phyloP scores from a whole-genome alignment of 2,329 filamentous ascomycete genomes.

The Diaporthe vaccinii region DNA sequence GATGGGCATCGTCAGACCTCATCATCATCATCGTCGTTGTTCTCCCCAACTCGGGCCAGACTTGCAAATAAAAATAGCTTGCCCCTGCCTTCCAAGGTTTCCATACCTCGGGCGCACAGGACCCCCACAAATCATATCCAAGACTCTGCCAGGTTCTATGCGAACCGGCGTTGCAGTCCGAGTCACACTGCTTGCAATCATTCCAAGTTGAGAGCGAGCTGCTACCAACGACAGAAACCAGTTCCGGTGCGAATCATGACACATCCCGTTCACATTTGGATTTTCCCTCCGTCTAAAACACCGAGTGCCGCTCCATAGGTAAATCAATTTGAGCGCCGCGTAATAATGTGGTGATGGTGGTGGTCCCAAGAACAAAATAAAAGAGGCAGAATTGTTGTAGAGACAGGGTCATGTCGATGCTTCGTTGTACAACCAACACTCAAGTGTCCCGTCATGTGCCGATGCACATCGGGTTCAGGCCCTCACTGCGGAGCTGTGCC shows the following conservation, averaged over 20 bases:
- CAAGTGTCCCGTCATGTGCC: not conserved
- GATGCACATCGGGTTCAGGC: no score
- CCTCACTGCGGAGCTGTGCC: conserved; percentile 43
- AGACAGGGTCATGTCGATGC: not conserved
- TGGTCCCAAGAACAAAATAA: not conserved
- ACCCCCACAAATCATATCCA: not conserved
- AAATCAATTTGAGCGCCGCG: conserved; percentile 22
- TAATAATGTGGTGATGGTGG: not conserved
- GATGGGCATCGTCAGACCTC: conserved; percentile 1
- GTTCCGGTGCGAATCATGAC: not conserved
- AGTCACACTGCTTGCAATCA: not conserved
- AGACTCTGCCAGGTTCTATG: not conserved
- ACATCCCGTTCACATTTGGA: not conserved
- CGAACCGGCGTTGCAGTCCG: not conserved
- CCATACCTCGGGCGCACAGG: not conserved
- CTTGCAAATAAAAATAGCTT: not conserved
- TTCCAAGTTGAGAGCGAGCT: conserved; percentile 3
- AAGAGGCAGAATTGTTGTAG: not conserved
- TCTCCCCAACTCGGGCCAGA: conserved; percentile 4
- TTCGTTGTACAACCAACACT: not conserved
- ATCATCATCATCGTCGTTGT: conserved; percentile 21
- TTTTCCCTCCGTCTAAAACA: conserved; percentile 19
- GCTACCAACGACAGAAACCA: conserved; percentile 5
- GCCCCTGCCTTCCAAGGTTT: not conserved
- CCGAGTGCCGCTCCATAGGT: not conserved